Evolutionary conservation across 2,329 filamentous ascomycete species (phyloP), one percentile per base, ranked within the genome.

Genomic region (Xylaria sp.): DNA sequence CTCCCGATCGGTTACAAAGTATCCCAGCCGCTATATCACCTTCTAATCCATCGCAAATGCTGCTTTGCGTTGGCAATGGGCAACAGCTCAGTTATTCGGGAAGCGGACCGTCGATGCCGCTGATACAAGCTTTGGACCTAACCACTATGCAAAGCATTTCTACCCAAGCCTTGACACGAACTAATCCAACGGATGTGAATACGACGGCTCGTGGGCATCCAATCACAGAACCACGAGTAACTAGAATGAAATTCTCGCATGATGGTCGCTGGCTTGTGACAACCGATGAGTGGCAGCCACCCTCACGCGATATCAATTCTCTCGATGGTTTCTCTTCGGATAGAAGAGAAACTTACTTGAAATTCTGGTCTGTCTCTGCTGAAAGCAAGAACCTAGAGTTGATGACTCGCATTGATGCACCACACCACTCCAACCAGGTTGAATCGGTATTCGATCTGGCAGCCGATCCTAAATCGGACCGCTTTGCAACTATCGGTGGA

Each of bases 231-330:
- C 95, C 96, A 0, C 88, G 91, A 70, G 88, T 97, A 56, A 91
- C 88, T 7, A 88, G 92, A 65, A 83, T 98, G 60, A 88, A 90
- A 52, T 89, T 96, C 73, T 95, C 92, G 52, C 84, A 87, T 59
- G 91, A 98, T 77, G 95, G 95, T 20, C 87, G 89, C 73, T 98
- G 95, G 94, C 87, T 99, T 66, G 94, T 92, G 4, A 98, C 94
- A 1, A 88, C 97, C 1, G 96, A 99, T 78, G 92, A 94, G 76
- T 99, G 96, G 96, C 86, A 87, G 61, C 94, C 94, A 1, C 89
- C 92, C 10, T 82, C 83, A 13, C 84, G 87, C 69, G 94, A 98
- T 76, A 81, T 92, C 15, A 86, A 88, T 48, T 86, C 86, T 65
- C 79, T 92, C 9, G 83, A 84, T 23, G 81, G 80, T 50, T 80